Evolutionary conservation across 2,329 filamentous ascomycete species (phyloP).

Genomic region (Exophiala spinifera): DNA sequence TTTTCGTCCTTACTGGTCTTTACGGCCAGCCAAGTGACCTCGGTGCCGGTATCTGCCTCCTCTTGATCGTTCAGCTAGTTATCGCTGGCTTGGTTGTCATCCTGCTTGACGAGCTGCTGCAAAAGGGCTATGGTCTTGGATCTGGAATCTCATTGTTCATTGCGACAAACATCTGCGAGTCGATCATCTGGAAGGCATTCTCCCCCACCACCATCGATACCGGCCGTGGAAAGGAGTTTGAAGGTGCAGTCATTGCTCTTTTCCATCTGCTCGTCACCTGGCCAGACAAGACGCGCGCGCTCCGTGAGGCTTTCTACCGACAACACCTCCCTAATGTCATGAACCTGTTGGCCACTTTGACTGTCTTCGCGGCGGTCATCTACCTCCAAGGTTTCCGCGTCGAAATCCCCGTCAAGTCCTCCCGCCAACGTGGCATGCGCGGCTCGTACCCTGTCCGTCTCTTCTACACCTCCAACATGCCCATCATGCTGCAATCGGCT

Average conservation of each 20-base stretch:
- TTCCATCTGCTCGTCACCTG: slow-evolving; percentile 98
- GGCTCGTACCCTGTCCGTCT: slow-evolving; percentile 97
- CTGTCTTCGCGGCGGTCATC: slow-evolving; percentile 96
- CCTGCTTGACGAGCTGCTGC: slow-evolving; percentile 95
- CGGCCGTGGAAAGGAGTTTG: slow-evolving; percentile 96
- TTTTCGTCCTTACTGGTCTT: slow-evolving; percentile 96
- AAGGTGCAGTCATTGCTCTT: slow-evolving; percentile 95
- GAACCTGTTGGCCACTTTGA: slow-evolving; percentile 90
- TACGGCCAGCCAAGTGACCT: slow-evolving; percentile 96
- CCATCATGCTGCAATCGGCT: slow-evolving; percentile 99
- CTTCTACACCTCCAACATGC: slow-evolving; percentile 99
- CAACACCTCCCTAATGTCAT: slow-evolving; percentile 99
- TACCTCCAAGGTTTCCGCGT: slow-evolving; percentile 99
- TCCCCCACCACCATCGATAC: slow-evolving; percentile 99
- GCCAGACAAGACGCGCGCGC: slow-evolving; percentile 98
- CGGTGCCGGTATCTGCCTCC: slow-evolving; percentile 95
- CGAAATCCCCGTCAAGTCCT: slow-evolving; percentile 99
- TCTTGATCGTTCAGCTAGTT: slow-evolving; percentile 95
- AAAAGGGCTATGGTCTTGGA: slow-evolving; percentile 98
- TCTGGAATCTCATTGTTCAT: slow-evolving; percentile 99
- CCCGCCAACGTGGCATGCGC: slow-evolving; percentile 96
- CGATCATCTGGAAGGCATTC: slow-evolving; percentile 99
- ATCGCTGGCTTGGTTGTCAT: slow-evolving; percentile 98
- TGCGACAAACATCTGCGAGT: slow-evolving; percentile 99
- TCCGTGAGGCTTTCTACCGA: slow-evolving; percentile 98